Conservation (phyloP, 1,284 basidiomycete genomes). For the Flammula alnicola region DNA sequence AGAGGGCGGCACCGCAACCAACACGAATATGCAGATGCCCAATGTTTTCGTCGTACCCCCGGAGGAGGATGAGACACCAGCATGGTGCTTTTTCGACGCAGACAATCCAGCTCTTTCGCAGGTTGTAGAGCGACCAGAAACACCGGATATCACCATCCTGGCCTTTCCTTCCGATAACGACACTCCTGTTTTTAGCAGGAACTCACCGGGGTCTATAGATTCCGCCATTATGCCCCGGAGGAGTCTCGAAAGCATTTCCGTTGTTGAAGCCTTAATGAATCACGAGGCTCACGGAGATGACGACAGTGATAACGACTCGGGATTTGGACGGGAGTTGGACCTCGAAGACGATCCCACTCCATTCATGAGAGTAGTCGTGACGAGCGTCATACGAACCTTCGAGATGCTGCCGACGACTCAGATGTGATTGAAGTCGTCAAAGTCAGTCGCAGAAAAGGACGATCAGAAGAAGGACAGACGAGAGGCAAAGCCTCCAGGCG, state of each 20-base stretch:
- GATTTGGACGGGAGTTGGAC: slow-evolving; percentile 24
- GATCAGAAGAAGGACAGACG: slow-evolving; percentile 28
- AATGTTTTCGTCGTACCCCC: slow-evolving; percentile 73
- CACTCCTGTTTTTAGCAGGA: slow-evolving; percentile 25
- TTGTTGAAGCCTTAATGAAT: slow-evolving; percentile 33
- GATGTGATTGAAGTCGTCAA: slow-evolving; percentile 74
- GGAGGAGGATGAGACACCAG: slow-evolving; percentile 67
- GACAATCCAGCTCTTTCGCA: slow-evolving; percentile 36
- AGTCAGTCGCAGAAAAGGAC: slow-evolving; percentile 51
- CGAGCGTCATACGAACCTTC: slow-evolving; percentile 29
- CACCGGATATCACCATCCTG: slow-evolving; percentile 18
- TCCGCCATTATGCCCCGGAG: slow-evolving; percentile 32
- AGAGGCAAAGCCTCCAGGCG: slow-evolving; percentile 19
- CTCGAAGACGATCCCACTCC: slow-evolving; percentile 16
- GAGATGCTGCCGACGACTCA: slow-evolving; percentile 47
- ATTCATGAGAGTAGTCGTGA: slow-evolving; percentile 17
- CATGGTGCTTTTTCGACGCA: slow-evolving; percentile 72
- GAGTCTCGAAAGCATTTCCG: slow-evolving; percentile 28
- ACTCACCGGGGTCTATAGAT: slow-evolving; percentile 22
- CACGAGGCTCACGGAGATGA: slow-evolving; percentile 29
- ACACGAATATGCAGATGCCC: slow-evolving; percentile 49
- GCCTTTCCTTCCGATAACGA: slow-evolving; percentile 16
- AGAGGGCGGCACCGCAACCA: slow-evolving; percentile 13
- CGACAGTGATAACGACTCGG: slow-evolving; percentile 31
- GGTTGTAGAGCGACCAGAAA: slow-evolving; percentile 18